phyloP scores from a whole-genome alignment of 1,284 basidiomycete species.

The Athelia psychrophila region DNA sequence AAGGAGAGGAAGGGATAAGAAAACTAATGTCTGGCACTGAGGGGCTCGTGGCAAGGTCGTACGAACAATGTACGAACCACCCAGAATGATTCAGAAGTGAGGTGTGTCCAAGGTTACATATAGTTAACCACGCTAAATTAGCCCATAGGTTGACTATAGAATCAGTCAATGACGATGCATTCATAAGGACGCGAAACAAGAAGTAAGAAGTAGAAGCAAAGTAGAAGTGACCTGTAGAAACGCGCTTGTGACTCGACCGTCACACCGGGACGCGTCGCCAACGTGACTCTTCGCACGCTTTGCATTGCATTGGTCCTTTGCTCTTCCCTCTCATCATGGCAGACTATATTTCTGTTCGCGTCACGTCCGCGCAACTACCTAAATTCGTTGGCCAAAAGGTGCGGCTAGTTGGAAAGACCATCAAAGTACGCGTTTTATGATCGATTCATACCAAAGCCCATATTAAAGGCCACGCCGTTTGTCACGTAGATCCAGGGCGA shows the following conservation, averaged over 20 bases:
- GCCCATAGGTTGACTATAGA: no score
- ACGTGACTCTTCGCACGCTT: neutral
- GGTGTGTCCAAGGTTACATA: no score
- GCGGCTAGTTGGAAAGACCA: constrained; percentile 69
- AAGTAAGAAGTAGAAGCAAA: no score
- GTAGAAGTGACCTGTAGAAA: neutral
- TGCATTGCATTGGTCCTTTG: neutral
- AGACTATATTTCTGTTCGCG: constrained; percentile 52
- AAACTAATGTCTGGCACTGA: no score
- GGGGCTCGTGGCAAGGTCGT: no score
- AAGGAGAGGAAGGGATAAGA: no score
- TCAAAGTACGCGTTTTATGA: constrained; percentile 50
- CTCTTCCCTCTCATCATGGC: constrained; percentile 24
- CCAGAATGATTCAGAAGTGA: no score
- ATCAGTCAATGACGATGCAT: no score
- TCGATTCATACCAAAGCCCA: no score
- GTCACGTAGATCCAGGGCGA: constrained; percentile 49
- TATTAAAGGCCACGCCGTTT: neutral
- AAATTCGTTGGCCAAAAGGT: constrained; percentile 59
- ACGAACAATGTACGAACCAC: no score
- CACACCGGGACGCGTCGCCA: neutral
- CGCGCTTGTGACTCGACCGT: neutral
- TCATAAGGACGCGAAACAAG: no score
- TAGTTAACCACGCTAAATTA: no score
- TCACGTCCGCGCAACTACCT: constrained; percentile 61